Percentiles rank a stretch among this genome's conserved stretches.
Conservation (phyloP, 768 basidiomycete genomes). For the Mycena sanguinolenta region DNA sequence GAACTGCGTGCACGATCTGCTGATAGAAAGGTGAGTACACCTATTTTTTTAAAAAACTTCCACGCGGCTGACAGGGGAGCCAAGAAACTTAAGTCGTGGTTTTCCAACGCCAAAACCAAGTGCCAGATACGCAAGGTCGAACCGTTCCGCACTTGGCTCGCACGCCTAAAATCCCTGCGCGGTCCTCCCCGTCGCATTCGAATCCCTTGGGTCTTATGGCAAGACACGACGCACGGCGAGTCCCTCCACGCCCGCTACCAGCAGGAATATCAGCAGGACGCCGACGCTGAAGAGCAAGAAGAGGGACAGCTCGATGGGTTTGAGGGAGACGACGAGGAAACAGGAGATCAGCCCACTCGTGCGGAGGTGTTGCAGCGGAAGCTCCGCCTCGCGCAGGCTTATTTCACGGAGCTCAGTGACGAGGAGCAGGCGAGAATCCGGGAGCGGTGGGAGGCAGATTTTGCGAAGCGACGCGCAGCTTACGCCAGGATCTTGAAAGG, state of each 20-base stretch:
- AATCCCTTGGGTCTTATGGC: not conserved
- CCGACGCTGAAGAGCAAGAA: not conserved
- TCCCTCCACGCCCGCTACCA: not conserved
- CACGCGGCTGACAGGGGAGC: no score
- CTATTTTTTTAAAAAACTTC: not conserved
- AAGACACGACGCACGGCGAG: not conserved
- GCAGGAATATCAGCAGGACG: not conserved
- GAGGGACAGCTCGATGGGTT: not conserved
- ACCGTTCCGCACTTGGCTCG: not conserved
- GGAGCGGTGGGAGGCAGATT: not conserved
- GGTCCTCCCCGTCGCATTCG: not conserved
- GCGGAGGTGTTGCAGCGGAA: not conserved
- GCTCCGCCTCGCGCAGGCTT: not conserved
- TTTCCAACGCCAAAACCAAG: not conserved
- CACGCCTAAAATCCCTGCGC: not conserved
- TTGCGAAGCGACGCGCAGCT: not conserved
- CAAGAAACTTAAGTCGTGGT: not conserved
- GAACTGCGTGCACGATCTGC: not conserved
- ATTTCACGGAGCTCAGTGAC: not conserved
- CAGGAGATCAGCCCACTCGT: not conserved
- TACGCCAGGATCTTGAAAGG: not conserved
- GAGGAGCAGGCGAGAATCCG: not conserved
- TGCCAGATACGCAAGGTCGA: not conserved
- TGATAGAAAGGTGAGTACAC: not conserved
- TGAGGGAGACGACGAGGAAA: not conserved